Evolutionary conservation across 306 rosid species (phyloP), one percentile per base, ranked within the genome.

Genomic region (Inga laurina): DNA sequence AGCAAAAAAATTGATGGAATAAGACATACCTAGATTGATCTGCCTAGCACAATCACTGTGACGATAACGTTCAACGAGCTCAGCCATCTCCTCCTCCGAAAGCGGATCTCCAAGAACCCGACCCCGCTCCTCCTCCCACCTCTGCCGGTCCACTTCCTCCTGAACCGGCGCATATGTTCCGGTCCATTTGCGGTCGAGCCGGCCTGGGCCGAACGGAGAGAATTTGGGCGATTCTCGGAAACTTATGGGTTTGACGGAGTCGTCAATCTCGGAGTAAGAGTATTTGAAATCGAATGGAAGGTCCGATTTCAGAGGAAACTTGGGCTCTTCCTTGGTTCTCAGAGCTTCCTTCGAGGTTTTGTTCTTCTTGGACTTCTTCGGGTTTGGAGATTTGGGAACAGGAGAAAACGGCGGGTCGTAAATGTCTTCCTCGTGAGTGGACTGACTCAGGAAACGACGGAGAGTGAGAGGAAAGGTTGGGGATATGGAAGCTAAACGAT

Each of bases 211-310:
- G 11, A 93, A 95, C 0, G 98, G 98, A 8, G 98, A 95, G 86
- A 95, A 93, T 67, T 87, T 95, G 3, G 97, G 96, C 4, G 99
- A 91, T 88, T 95, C 97, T n/a, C 99, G 92, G 87, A 84, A 92
- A 24, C 97, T 87, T 34, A 92, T 87, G 30, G 97, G 98, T 21
- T 76, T 74, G 1, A 84, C 74, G 10, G 91, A 86, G 12, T 90
- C 83, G 73, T 88, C 49, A 18, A 84, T 82, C 77, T 95, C 99
- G 1, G 97, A 92, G 76, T 95, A 93, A 14, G 98, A 93, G 90
- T 91, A 91, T 15, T 79, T 91, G 91, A 95, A 93, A 49, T 91
- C 91, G 84, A 95, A 95, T 48, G 94, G 97, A 75, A 95, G 97
- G 64, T 91, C 86, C 32, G 97, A 90, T 34, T 87, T 82, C 7